These are phyloP conservation scores for Suillus placidus DNA, from an alignment of 768 basidiomycete species.

Conservation along the genomic window DNA sequence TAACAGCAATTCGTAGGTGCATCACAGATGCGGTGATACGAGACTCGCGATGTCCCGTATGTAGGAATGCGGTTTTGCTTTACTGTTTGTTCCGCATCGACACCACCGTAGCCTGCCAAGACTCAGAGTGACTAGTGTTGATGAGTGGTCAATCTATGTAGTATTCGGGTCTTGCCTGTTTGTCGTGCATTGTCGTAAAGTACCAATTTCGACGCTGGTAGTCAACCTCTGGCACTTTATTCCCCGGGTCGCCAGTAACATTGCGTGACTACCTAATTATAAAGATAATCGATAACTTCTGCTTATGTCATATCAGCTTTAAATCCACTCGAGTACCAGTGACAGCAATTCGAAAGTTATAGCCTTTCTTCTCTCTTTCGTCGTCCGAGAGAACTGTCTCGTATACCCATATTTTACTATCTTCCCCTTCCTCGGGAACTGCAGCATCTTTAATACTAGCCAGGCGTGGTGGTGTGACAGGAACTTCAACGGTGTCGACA, in stretches of 20 bases:
- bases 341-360: background rate
- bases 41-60: slow-evolving; percentile 53
- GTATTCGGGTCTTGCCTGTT: background rate
- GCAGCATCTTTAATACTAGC: background rate
- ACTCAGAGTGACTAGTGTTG: slow-evolving; percentile 21
- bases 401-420: background rate
- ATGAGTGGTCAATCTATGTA: background rate
- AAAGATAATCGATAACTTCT: background rate
- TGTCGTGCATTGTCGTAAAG: background rate
- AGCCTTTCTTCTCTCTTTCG: background rate
- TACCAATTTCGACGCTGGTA: background rate
- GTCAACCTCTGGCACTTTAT: background rate
- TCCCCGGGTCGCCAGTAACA: background rate
- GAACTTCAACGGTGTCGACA: background rate
- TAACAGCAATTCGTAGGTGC: slow-evolving; percentile 41
- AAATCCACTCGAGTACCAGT: background rate
- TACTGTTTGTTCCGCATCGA: slow-evolving; percentile 62
- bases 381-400: background rate
- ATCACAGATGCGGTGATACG: slow-evolving; percentile 53
- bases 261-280: background rate
- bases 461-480: slow-evolving; percentile 4
- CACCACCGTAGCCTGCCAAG: slow-evolving; percentile 17
- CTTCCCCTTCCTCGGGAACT: no score
- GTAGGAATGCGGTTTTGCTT: slow-evolving; percentile 51
- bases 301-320: background rate